Evolutionary conservation across 352 stramenopile species (phyloP).

Genomic region (Phytophthora capsici): DNA sequence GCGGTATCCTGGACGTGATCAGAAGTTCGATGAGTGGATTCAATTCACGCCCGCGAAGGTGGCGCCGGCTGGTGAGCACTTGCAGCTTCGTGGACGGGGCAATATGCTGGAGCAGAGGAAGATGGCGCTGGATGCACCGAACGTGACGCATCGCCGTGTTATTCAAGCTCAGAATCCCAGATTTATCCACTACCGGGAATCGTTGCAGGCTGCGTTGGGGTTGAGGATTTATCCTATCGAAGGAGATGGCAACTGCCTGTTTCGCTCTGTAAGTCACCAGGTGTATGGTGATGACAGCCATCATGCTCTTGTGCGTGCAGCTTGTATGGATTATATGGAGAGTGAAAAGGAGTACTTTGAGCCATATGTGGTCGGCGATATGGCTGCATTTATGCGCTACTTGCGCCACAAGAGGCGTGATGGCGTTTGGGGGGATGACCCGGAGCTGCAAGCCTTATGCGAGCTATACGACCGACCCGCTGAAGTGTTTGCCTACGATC

Average conservation of each 20-base stretch:
- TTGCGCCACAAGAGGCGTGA: conserved; percentile 89
- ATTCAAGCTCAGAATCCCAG: conserved; percentile 78
- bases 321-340: conserved; percentile 97
- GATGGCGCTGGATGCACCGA: conserved; percentile 52
- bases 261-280: conserved; percentile 96
- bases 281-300: conserved; percentile 94
- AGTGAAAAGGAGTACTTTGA: conserved; percentile 94
- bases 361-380: conserved; percentile 89
- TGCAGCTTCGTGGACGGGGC: conserved; percentile 40
- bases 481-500: conserved; percentile 92
- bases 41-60: conserved; percentile 62
- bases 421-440: conserved; percentile 95
- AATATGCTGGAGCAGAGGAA: conserved; percentile 47
- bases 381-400: conserved; percentile 91
- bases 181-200: conserved; percentile 76
- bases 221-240: conserved; percentile 77
- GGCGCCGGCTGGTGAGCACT: conserved; percentile 66
- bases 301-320: conserved; percentile 89
- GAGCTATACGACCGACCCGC: conserved; percentile 94
- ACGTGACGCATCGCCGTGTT: conserved; percentile 51
- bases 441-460: conserved; percentile 95
- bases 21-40: conserved; percentile 80
- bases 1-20: conserved; percentile 67
- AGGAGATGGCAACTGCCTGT: conserved; percentile 98
- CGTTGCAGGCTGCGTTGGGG: conserved; percentile 44